phyloP scores from a whole-genome alignment of 306 rosid species.

The Bauhinia variegata region DNA sequence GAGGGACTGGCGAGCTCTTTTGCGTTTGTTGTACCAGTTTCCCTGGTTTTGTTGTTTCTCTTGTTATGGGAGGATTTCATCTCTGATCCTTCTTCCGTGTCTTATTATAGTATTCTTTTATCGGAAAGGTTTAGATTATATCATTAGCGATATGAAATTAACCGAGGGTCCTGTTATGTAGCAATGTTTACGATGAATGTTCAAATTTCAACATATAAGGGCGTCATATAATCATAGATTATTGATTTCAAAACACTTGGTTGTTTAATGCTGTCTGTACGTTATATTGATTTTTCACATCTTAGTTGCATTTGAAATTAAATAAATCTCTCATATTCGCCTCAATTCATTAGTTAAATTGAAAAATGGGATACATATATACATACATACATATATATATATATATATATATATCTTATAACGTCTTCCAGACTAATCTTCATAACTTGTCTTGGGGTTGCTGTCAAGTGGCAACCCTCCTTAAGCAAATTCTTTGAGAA shows the following conservation, averaged over 20 bases:
- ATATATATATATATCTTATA: neutral
- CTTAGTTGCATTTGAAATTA: slow-evolving; percentile 7
- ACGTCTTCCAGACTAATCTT: neutral
- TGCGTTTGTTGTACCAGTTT: no score
- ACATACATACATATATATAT: no score
- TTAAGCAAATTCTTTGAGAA: no score
- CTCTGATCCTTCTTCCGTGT: no score
- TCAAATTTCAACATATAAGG: neutral
- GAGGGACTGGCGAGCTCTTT: no score
- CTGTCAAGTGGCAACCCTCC: no score
- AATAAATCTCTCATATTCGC: slow-evolving; percentile 2
- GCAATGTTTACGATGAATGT: slow-evolving; percentile 7
- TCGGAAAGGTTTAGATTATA: neutral
- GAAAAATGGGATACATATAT: neutral
- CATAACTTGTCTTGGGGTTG: no score
- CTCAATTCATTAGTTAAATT: slow-evolving; percentile 18
- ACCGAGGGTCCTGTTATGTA: slow-evolving; percentile 3
- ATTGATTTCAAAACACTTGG: neutral
- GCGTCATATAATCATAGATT: neutral
- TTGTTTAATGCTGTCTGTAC: neutral
- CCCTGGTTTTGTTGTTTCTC: neutral
- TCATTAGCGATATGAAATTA: neutral
- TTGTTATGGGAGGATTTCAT: neutral
- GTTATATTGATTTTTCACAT: slow-evolving; percentile 19
- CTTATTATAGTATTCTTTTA: no score